phyloP scores from a whole-genome alignment of 306 rosid genomes.

The Dicorynia guianensis region DNA sequence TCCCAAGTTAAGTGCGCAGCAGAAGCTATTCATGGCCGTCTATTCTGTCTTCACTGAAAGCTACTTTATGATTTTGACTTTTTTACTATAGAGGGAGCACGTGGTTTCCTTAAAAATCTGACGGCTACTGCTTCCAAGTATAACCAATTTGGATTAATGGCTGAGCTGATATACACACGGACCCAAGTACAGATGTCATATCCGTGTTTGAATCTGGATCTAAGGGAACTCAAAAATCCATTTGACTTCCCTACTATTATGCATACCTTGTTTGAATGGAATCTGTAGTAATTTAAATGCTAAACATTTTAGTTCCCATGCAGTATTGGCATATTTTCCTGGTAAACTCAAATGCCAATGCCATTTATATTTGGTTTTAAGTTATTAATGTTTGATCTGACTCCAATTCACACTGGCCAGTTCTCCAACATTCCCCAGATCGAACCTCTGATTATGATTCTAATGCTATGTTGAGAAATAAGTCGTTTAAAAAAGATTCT shows the following conservation, averaged over 20 bases:
- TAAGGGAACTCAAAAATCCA: neutral
- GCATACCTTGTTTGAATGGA: conserved; percentile 47
- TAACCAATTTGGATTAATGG: conserved; percentile 31
- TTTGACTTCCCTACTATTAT: conserved; percentile 42
- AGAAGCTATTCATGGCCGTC: too few species aligned
- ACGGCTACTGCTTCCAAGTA: conserved; percentile 34
- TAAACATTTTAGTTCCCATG: conserved; percentile 30
- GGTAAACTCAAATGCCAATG: conserved; percentile 16
- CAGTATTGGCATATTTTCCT: neutral
- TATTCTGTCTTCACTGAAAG: too few species aligned
- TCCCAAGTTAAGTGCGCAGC: too few species aligned
- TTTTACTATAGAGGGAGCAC: conserved; percentile 18
- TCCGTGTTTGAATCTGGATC: conserved; percentile 40
- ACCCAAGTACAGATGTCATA: conserved; percentile 30
- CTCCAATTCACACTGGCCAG: too few species aligned
- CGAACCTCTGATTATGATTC: too few species aligned
- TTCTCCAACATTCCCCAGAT: too few species aligned
- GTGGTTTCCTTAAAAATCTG: conserved; percentile 33
- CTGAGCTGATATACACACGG: conserved; percentile 30
- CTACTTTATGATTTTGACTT: conserved; percentile 31
- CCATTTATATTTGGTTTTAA: conserved; percentile 27
- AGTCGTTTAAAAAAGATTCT: too few species aligned
- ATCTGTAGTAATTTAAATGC: conserved; percentile 33
- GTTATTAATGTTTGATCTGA: too few species aligned
- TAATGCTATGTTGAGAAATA: too few species aligned